Conservation (phyloP, 2,329 filamentous ascomycete species). For the Cryphonectria parasitica region DNA sequence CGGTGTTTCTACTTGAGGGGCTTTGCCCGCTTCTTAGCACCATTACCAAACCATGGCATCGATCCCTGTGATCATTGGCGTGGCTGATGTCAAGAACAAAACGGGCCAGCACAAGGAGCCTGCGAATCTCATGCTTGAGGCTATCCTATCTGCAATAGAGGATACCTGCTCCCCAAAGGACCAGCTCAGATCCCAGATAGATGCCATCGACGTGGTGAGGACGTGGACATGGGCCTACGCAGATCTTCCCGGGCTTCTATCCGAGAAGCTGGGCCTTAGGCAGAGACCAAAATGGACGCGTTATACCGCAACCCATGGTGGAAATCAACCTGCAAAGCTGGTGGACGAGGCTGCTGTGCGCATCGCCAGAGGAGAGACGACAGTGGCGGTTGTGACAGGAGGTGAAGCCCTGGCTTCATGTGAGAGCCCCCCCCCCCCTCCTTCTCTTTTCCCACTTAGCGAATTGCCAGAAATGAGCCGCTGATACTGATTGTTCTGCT, state of each 20-base stretch:
- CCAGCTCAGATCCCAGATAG: slow-evolving; percentile 51
- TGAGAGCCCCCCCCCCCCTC: slow-evolving; percentile 36
- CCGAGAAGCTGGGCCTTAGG: slow-evolving; percentile 51
- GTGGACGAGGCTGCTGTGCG: slow-evolving; percentile 66
- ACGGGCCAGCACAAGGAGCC: slow-evolving; percentile 63
- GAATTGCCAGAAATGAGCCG: not conserved
- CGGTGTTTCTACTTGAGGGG: not conserved
- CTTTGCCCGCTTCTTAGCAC: not conserved
- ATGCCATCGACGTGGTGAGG: slow-evolving; percentile 62
- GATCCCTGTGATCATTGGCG: slow-evolving; percentile 62
- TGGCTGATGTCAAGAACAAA: slow-evolving; percentile 65
- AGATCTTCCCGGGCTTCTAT: slow-evolving; percentile 59
- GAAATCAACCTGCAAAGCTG: slow-evolving; percentile 64
- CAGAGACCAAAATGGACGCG: slow-evolving; percentile 46
- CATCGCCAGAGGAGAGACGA: slow-evolving; percentile 56
- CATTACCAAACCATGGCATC: slow-evolving; percentile 3
- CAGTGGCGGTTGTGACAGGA: slow-evolving; percentile 63
- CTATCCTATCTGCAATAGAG: slow-evolving; percentile 54
- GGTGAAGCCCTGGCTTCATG: slow-evolving; percentile 67
- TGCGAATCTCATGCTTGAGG: slow-evolving; percentile 59
- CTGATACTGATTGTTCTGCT: not conserved
- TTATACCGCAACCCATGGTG: slow-evolving; percentile 60
- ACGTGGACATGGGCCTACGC: slow-evolving; percentile 70
- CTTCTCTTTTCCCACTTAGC: no score
- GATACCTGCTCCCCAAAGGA: slow-evolving; percentile 47